Percentiles rank a stretch among this genome's conserved stretches.
phyloP scores from a whole-genome alignment of 108 stramenopile species.

The Parmales sp. region DNA sequence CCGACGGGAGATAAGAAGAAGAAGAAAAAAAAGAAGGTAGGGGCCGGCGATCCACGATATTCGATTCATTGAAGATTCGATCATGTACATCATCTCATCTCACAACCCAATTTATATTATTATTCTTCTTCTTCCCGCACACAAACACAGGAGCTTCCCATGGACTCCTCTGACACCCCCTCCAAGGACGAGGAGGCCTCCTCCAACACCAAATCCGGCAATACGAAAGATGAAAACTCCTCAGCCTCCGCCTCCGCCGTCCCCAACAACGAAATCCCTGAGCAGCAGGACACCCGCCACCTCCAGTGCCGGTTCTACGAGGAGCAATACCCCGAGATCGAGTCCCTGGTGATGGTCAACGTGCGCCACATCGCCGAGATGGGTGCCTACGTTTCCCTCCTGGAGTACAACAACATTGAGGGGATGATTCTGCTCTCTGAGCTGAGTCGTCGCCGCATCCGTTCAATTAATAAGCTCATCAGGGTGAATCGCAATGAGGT shows the following conservation, averaged over 20 bases:
- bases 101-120: neutral
- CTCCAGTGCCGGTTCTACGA: slow-evolving; percentile 96
- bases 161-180: neutral
- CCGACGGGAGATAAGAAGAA: neutral
- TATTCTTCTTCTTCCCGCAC: neutral
- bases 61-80: too few relatives aligned
- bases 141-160: neutral
- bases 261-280: neutral
- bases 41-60: too few relatives aligned
- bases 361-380: slow-evolving; percentile 97
- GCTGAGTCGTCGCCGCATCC: slow-evolving; percentile 91
- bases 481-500: slow-evolving; percentile 95
- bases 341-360: slow-evolving; percentile 90
- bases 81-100: too few relatives aligned
- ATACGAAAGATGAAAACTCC: neutral
- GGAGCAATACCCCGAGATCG: slow-evolving; percentile 88
- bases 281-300: slow-evolving; percentile 19
- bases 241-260: too few relatives aligned
- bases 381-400: slow-evolving; percentile 95
- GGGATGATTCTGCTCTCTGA: slow-evolving; percentile 96
- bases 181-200: neutral
- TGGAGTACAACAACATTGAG: slow-evolving; percentile 98
- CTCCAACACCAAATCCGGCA: neutral
- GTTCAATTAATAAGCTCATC: slow-evolving; percentile 97
- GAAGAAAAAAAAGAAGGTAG: slow-evolving; percentile 2